Conservation (phyloP, 2,329 filamentous ascomycete species). For the Aureobasidium pullulans region DNA sequence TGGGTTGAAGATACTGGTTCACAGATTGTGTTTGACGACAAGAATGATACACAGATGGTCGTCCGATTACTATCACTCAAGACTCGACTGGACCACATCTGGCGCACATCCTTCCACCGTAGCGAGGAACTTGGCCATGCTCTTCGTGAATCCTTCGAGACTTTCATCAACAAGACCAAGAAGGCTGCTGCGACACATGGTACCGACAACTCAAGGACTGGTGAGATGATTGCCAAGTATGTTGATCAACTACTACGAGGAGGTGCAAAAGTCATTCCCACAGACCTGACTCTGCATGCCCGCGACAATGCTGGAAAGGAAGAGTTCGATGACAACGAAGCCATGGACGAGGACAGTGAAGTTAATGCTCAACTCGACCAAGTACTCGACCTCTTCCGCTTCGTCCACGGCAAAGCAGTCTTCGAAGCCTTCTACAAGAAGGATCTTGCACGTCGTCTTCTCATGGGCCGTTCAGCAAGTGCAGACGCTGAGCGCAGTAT, state of each 20-base stretch:
- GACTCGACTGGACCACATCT: constrained; percentile 66
- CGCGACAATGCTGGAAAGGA: constrained; percentile 51
- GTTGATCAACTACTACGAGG: constrained; percentile 83
- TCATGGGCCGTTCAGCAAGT: constrained; percentile 89
- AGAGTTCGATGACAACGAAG: constrained; percentile 52
- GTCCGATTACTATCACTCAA: constrained; percentile 74
- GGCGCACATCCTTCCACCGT: constrained; percentile 66
- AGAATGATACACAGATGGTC: constrained; percentile 78
- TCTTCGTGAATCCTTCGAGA: constrained; percentile 76
- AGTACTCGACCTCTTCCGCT: constrained; percentile 88
- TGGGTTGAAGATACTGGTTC: constrained; percentile 74
- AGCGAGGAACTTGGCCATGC: constrained; percentile 71
- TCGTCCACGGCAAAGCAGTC: constrained; percentile 93
- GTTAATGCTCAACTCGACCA: constrained; percentile 88
- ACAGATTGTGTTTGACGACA: constrained; percentile 70
- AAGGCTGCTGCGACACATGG: constrained; percentile 64
- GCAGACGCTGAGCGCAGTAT: constrained; percentile 94
- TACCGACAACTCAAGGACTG: constrained; percentile 84
- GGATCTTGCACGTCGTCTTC: constrained; percentile 77
- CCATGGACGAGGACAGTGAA: constrained; percentile 83
- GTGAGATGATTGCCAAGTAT: constrained; percentile 98
- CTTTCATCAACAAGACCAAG: constrained; percentile 84
- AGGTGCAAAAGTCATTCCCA: constrained; percentile 75
- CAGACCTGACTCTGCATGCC: constrained; percentile 51
- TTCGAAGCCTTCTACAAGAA: constrained; percentile 99